A percentile compares a stretch with the other conserved stretches of the same genome.
These are phyloP conservation scores for Boletus smithii DNA, from an alignment of 1,284 basidiomycete genomes.

Conservation along the genomic window DNA sequence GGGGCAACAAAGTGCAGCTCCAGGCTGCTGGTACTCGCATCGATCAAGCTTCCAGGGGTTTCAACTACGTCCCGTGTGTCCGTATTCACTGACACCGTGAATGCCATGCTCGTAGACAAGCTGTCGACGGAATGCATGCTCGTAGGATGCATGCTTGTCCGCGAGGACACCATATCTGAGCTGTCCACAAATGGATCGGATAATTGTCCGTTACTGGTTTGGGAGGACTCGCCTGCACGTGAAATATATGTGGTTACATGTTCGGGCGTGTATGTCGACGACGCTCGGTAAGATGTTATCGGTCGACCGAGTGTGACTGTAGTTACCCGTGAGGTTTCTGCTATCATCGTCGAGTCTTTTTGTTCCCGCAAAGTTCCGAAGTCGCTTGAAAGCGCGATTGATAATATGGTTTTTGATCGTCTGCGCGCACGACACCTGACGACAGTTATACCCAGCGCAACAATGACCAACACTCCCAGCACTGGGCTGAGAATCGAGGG, in stretches of 20 bases:
- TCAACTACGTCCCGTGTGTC: not conserved
- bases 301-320: not conserved
- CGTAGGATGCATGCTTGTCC: conserved; percentile 4
- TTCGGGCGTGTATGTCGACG: not conserved
- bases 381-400: not conserved
- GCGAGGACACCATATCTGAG: conserved; percentile 10
- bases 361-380: not conserved
- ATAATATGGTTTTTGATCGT: not conserved
- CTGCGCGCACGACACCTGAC: conserved; percentile 3
- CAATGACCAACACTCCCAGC: conserved; percentile 8
- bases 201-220: conserved; percentile 8
- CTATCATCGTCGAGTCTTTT: not conserved
- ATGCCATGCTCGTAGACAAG: conserved; percentile 11
- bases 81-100: not conserved
- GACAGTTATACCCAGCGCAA: conserved; percentile 9
- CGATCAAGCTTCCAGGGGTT: not conserved
- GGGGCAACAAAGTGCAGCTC: conserved; percentile 21
- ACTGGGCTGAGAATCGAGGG: conserved; percentile 10
- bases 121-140: conserved; percentile 12
- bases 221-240: conserved; percentile 9
- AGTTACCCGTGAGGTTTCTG: not conserved
- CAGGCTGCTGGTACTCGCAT: conserved; percentile 11
- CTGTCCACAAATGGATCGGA: conserved; percentile 22
- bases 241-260: not conserved
- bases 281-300: conserved; percentile 1